phyloP scores from a whole-genome alignment of 768 basidiomycete genomes.

The Tylopilus subfusipes region DNA sequence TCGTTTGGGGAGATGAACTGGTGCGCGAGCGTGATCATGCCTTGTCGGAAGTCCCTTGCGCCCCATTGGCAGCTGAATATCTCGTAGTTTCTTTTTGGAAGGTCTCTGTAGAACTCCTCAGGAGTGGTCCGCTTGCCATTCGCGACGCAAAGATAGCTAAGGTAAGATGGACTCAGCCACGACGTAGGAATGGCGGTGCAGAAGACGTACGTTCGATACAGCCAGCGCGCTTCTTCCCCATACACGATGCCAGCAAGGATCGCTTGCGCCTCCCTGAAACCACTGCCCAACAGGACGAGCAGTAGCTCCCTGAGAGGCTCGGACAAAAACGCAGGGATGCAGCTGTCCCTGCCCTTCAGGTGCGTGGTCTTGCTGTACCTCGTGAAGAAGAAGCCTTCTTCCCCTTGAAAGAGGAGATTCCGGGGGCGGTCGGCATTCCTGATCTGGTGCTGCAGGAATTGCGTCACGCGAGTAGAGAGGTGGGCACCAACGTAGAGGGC shows the following conservation, averaged over 20 bases:
- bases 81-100: background rate
- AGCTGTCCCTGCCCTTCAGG: background rate
- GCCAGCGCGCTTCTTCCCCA: background rate
- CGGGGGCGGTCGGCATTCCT: background rate
- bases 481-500: conserved; percentile 2
- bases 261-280: background rate
- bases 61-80: background rate
- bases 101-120: background rate
- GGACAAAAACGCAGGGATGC: background rate
- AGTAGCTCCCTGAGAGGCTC: background rate
- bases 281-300: background rate
- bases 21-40: conserved; percentile 1
- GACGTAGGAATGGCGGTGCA: too few relatives aligned
- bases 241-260: background rate
- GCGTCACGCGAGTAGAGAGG: background rate
- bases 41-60: conserved; percentile 3
- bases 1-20: conserved; percentile 2
- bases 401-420: background rate
- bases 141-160: conserved; percentile 4
- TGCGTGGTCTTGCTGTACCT: conserved; percentile 1
- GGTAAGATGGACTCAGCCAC: background rate
- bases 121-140: background rate
- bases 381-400: background rate
- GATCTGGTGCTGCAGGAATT: conserved; percentile 8
- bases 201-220: background rate